Percentiles rank a stretch among this genome's conserved stretches.
Evolutionary conservation across 345 rosid genomes (phyloP).

Genomic region (Eucalyptus paniculata): DNA sequence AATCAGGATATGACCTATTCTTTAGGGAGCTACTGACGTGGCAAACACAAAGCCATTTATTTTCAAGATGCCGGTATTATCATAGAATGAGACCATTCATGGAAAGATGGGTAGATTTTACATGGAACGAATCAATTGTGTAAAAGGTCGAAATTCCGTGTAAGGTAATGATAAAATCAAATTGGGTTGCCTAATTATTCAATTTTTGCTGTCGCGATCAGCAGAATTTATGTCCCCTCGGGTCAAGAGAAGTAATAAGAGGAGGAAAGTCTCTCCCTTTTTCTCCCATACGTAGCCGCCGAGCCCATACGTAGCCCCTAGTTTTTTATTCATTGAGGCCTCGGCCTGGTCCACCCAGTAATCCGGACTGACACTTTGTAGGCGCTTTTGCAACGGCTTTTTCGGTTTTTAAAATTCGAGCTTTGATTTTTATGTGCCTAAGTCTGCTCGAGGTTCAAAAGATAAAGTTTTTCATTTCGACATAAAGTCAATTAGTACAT

Average conservation of each 20-base stretch:
- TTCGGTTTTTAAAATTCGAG: not conserved
- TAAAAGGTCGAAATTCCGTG: not conserved
- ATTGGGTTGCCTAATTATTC: not conserved
- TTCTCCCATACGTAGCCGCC: not conserved
- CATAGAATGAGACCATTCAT: not conserved
- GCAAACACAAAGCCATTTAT: not conserved
- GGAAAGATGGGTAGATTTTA: not conserved
- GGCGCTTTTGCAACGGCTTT: not conserved
- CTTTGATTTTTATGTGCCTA: not conserved
- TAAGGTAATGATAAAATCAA: not conserved
- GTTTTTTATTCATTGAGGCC: not conserved
- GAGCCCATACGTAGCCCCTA: not conserved
- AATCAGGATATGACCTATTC: not conserved
- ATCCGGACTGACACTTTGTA: not conserved
- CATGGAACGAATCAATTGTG: not conserved
- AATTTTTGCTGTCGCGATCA: not conserved
- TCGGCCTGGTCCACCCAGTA: not conserved
- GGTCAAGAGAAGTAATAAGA: not conserved
- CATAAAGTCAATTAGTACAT: not conserved
- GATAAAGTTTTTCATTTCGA: not conserved
- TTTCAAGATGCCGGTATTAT: not conserved
- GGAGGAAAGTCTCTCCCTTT: not conserved
- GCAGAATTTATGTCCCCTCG: not conserved
- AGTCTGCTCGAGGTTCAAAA: not conserved
- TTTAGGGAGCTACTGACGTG: not conserved